Evolutionary conservation across 176 grass and related monocot genomes (phyloP).

Genomic region (Lolium perenne): DNA sequence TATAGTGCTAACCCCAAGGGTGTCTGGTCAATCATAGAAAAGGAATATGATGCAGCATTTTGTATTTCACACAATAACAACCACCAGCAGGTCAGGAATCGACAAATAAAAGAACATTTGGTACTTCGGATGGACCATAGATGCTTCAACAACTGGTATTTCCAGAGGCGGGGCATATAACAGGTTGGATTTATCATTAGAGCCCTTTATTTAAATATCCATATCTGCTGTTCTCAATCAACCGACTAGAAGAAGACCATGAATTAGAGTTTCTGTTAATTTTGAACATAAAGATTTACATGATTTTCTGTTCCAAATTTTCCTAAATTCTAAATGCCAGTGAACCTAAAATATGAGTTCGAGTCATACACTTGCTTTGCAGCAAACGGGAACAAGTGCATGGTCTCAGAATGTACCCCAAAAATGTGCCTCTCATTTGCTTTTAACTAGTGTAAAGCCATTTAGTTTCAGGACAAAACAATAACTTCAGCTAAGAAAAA

Average conservation of each 20-base stretch:
- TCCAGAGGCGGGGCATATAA: no score
- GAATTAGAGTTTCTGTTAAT: background rate
- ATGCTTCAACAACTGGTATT: no score
- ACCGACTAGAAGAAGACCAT: no score
- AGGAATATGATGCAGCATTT: slow-evolving; percentile 39
- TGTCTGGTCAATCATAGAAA: slow-evolving; percentile 35
- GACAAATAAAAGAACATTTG: background rate
- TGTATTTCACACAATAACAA: background rate
- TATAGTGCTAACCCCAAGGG: background rate
- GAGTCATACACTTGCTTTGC: background rate
- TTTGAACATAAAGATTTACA: background rate
- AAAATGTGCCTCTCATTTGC: background rate
- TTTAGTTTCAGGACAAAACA: background rate
- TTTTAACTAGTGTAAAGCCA: background rate
- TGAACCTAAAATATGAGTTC: background rate
- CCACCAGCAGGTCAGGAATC: background rate
- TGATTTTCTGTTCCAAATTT: background rate
- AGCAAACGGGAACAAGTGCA: background rate
- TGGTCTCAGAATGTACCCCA: background rate
- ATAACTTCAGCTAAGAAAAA: no score
- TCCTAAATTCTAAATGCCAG: background rate
- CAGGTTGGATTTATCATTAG: no score
- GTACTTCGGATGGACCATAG: no score
- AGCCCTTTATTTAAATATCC: no score
- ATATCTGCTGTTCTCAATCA: no score